Evolutionary conservation across 2,329 filamentous ascomycete genomes (phyloP).

Genomic region (Fonsecaea pugnacius): DNA sequence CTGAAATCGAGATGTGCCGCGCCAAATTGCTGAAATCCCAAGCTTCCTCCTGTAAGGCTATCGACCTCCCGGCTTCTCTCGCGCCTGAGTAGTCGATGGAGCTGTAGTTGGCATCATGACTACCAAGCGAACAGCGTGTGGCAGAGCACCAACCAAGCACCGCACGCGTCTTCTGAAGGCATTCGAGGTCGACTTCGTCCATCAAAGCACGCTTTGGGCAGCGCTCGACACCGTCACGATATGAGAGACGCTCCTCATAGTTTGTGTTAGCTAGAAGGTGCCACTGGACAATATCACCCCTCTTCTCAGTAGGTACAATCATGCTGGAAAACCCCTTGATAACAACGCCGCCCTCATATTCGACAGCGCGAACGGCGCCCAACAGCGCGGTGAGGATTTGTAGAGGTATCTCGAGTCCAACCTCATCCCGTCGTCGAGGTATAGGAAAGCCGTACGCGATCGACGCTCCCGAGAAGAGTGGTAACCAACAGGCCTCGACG

Average conservation of each 20-base stretch:
- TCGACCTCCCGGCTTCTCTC: neutral
- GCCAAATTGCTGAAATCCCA: constrained; percentile 1
- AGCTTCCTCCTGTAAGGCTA: neutral
- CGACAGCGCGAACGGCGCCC: neutral
- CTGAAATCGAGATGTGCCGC: neutral
- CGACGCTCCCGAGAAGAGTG: neutral
- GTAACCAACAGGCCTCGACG: neutral
- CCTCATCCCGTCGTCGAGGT: neutral
- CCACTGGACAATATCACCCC: neutral
- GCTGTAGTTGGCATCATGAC: neutral
- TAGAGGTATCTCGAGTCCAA: neutral
- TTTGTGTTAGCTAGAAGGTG: neutral
- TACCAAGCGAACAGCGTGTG: neutral
- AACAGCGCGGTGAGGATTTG: neutral
- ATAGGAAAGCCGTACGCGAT: neutral
- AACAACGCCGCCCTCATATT: neutral
- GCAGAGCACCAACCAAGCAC: neutral
- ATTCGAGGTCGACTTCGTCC: neutral
- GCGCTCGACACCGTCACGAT: neutral
- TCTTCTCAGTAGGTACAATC: neutral
- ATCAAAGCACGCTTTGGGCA: neutral
- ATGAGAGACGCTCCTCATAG: neutral
- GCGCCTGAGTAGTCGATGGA: neutral
- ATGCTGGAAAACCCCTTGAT: neutral
- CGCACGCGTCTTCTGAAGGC: neutral